These are phyloP conservation scores for Cercospora sp. DNA, from an alignment of 2,329 filamentous ascomycete species.

Conservation along the genomic window DNA sequence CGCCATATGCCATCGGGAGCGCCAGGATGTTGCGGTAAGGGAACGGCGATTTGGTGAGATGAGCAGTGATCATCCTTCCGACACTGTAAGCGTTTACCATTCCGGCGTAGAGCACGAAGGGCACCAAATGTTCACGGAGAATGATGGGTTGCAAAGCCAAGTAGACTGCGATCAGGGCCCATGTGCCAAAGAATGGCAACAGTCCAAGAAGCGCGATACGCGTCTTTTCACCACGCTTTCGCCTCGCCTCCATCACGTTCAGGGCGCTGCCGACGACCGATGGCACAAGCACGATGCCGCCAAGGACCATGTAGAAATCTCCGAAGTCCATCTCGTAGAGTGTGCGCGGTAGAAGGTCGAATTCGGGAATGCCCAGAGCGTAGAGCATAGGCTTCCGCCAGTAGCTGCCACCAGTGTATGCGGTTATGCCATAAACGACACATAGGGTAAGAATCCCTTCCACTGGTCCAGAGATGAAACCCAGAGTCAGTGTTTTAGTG, in stretches of 20 bases:
- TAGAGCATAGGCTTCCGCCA: conserved; percentile 83
- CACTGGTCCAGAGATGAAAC: conserved; percentile 89
- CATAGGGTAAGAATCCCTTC: conserved; percentile 88
- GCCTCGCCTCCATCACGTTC: conserved; percentile 82
- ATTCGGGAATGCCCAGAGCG: conserved; percentile 67
- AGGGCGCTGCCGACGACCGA: conserved; percentile 77
- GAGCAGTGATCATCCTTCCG: conserved; percentile 91
- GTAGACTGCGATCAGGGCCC: conserved; percentile 75
- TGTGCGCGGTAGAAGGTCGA: conserved; percentile 64
- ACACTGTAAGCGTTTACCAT: conserved; percentile 88
- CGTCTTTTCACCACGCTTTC: conserved; percentile 69
- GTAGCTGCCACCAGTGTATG: conserved; percentile 81
- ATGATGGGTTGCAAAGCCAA: conserved; percentile 83
- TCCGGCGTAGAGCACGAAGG: conserved; percentile 85
- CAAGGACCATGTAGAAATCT: conserved; percentile 90
- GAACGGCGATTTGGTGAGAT: conserved; percentile 83
- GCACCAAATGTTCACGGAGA: conserved; percentile 77
- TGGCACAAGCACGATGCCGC: conserved; percentile 74
- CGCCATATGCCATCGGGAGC: conserved; percentile 73
- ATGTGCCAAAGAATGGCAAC: conserved; percentile 74
- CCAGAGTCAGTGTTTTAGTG: conserved; percentile 90
- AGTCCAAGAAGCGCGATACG: conserved; percentile 79
- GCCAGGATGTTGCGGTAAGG: conserved; percentile 87
- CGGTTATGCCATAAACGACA: conserved; percentile 79
- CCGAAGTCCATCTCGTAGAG: conserved; percentile 83